These are phyloP conservation scores for Cytospora chrysosperma DNA, from an alignment of 2,329 filamentous ascomycete genomes.

Conservation along the genomic window DNA sequence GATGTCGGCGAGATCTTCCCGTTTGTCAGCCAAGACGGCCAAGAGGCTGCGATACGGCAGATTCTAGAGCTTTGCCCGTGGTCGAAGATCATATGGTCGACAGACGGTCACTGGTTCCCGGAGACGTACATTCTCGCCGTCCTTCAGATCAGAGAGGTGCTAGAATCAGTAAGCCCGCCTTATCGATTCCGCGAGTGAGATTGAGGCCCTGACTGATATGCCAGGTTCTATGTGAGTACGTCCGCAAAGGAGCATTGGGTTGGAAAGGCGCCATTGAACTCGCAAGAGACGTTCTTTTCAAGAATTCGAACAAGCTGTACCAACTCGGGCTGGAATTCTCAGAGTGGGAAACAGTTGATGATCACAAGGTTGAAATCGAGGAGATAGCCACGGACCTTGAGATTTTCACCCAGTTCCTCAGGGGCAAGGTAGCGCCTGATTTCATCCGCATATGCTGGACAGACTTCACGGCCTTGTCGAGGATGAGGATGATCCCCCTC, in stretches of 20 bases:
- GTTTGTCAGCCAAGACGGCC: slow-evolving; percentile 71
- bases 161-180: slow-evolving; percentile 56
- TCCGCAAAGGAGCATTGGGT: slow-evolving; percentile 61
- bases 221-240: slow-evolving; percentile 65
- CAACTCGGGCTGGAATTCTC: slow-evolving; percentile 51
- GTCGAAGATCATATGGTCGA: slow-evolving; percentile 76
- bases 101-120: slow-evolving; percentile 76
- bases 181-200: not conserved
- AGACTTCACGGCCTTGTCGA: slow-evolving; percentile 70
- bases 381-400: slow-evolving; percentile 35
- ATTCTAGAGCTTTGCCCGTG: slow-evolving; percentile 73
- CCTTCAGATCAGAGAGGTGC: slow-evolving; percentile 67
- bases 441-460: slow-evolving; percentile 76
- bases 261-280: slow-evolving; percentile 61
- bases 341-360: slow-evolving; percentile 31
- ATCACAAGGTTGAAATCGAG: slow-evolving; percentile 14
- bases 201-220: slow-evolving; percentile 14
- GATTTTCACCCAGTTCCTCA: slow-evolving; percentile 43
- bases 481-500: slow-evolving; percentile 67
- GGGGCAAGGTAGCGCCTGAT: slow-evolving; percentile 50
- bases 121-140: slow-evolving; percentile 76
- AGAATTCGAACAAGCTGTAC: slow-evolving; percentile 76
- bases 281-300: slow-evolving; percentile 69
- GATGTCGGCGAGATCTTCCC: slow-evolving; percentile 85
- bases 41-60: slow-evolving; percentile 68